Base-by-base conservation (phyloP, 2,329 filamentous ascomycete genomes). In the Stagonosporopsis tanaceti region DNA sequence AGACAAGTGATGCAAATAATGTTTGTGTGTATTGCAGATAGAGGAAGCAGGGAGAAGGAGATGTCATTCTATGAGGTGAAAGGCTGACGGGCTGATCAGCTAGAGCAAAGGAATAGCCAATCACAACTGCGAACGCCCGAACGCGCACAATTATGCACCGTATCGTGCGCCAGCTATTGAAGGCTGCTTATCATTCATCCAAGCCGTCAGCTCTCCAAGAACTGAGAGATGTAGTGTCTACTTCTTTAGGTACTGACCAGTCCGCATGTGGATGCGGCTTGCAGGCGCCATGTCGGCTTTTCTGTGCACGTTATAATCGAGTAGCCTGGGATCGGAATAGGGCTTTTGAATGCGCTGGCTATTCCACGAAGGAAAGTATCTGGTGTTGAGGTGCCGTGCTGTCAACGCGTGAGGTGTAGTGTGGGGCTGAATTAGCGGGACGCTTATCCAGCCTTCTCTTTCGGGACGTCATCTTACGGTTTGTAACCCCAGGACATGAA, bases 381-480 rank as follows among this genome's bases (percentile, higher is more conserved):
- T 15, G 25, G 27, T n/a, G 27, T 11, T 6, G 15, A 32, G 42
- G 5, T 32, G 32, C 4, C 32, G 12, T 34, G 32, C 14, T n/a
- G 4, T n/a, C 32, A 34, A n/a, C 32, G 14, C 32, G 32, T 7
- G 32, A 34, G 30, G 30, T 25, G 30, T 12, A 6, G 27, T 38
- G 32, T 37, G 53, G 41, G 47, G 40, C 25, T 15, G 32, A 50
- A 6, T 50, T 25, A 41, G 50, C 50, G 37, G 9, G 22, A 22
- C 25, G 44, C 39, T 40, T 32, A 38, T 32, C 32, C 42, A 32
- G 42, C 50, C 44, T 39, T 39, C 30, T 27, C 34, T 44, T 28
- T 14, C 20, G 38, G 38, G 12, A 47, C 32, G 38, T 57, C 48
- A 48, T 57, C 28, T 52, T 35, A 39, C 30, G 27, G 46, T 52